Conservation (phyloP, 2,329 filamentous ascomycete genomes). For the Alternaria gaisen region DNA sequence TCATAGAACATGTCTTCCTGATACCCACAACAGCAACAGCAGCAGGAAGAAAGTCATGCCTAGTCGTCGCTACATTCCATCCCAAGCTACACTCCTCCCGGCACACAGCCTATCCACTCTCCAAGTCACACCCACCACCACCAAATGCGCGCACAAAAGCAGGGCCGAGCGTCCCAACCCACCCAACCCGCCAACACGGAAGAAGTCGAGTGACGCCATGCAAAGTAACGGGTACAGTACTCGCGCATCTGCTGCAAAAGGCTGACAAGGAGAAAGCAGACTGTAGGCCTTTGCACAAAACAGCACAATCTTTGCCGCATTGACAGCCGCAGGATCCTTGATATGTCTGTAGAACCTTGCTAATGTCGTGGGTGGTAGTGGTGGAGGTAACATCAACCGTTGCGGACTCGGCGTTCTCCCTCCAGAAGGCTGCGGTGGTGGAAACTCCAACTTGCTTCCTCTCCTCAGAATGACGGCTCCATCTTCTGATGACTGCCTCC, state of each 20-base stretch:
- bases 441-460: slow-evolving; percentile 37
- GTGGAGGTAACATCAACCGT: slow-evolving; percentile 47
- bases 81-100: slow-evolving; percentile 36
- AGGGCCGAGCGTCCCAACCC: slow-evolving; percentile 52
- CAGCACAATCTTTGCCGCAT: slow-evolving; percentile 63
- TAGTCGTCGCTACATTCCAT: slow-evolving; percentile 13
- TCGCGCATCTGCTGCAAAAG: slow-evolving; percentile 71
- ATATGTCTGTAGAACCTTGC: slow-evolving; percentile 19
- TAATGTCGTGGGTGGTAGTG: slow-evolving; percentile 14
- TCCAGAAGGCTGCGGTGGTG: slow-evolving; percentile 22
- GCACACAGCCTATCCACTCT: slow-evolving; percentile 44
- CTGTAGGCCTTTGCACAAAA: slow-evolving; percentile 75
- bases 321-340: slow-evolving; percentile 43
- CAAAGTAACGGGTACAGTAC: slow-evolving; percentile 73
- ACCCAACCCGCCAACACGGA: slow-evolving; percentile 40
- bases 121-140: slow-evolving; percentile 53
- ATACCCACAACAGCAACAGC: too few species aligned
- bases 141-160: slow-evolving; percentile 59
- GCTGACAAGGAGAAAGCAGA: slow-evolving; percentile 74
- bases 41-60: neutral
- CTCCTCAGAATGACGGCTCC: slow-evolving; percentile 41
- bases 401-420: slow-evolving; percentile 31
- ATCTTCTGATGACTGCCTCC: slow-evolving; percentile 36
- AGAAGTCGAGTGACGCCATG: slow-evolving; percentile 72
- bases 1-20: too few species aligned